Conservation (phyloP, 345 rosid genomes). For the Eucalyptus virginea region DNA sequence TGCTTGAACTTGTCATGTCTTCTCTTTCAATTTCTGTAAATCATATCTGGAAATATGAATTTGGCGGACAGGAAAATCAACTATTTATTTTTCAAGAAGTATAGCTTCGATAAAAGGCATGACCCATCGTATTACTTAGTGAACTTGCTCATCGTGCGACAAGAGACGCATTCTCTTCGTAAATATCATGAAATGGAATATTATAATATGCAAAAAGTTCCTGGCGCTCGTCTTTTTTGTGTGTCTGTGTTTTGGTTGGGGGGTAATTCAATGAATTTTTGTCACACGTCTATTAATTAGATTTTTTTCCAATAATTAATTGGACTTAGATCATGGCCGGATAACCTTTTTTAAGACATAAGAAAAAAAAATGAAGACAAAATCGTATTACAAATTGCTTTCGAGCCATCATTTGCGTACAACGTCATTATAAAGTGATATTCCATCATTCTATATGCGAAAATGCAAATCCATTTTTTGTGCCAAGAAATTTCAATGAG, state of each 20-base stretch:
- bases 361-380: not conserved
- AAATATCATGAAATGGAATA: not conserved
- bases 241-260: rapidly evolving
- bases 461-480: not conserved
- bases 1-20: not conserved
- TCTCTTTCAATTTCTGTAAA: not conserved
- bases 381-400: not conserved
- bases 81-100: not conserved
- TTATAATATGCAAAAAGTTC: not conserved
- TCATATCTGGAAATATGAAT: not conserved
- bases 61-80: not conserved
- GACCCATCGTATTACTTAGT: not conserved
- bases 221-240: too few relatives aligned
- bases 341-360: not conserved
- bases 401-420: not conserved
- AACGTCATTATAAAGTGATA: not conserved
- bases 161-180: not conserved
- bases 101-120: not conserved
- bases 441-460: not conserved
- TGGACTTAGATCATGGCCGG: not conserved
- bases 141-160: not conserved
- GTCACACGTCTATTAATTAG: not conserved
- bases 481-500: not conserved
- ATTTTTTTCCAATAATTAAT: not conserved
- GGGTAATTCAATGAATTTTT: not conserved